Evolutionary conservation across 2,329 filamentous ascomycete genomes (phyloP).

Genomic region (Aureobasidium namibiae): DNA sequence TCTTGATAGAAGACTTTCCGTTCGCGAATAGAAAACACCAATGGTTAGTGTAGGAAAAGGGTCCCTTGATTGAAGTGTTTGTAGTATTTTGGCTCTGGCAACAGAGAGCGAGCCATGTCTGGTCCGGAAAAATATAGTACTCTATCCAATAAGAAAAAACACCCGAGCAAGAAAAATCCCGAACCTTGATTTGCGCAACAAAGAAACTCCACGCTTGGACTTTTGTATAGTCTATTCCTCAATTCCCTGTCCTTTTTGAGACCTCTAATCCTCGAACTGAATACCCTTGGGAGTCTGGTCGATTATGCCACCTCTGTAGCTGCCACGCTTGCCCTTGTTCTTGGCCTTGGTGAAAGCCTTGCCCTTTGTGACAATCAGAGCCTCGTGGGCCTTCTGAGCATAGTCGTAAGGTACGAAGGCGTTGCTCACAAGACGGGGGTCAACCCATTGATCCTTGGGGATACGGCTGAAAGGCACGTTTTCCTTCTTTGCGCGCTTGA

Average conservation of each 20-base stretch:
- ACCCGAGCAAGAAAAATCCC: background rate
- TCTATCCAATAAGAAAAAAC: background rate
- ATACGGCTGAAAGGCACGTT: conserved; percentile 72
- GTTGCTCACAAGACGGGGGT: conserved; percentile 66
- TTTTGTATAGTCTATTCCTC: background rate
- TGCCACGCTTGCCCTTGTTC: conserved; percentile 72
- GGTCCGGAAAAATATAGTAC: background rate
- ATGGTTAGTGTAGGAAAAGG: background rate
- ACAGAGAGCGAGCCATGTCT: background rate
- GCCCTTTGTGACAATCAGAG: conserved; percentile 82
- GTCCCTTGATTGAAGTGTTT: background rate
- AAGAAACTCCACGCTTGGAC: conserved; percentile 6
- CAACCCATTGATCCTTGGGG: conserved; percentile 58
- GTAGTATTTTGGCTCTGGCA: background rate
- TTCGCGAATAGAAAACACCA: background rate
- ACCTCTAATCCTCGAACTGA: conserved; percentile 82
- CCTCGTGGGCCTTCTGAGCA: conserved; percentile 77
- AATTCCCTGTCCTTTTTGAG: background rate
- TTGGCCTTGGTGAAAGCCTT: conserved; percentile 99
- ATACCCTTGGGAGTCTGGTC: conserved; percentile 79
- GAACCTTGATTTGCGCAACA: background rate
- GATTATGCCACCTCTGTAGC: conserved; percentile 81
- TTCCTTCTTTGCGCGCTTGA: conserved; percentile 41
- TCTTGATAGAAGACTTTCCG: background rate
- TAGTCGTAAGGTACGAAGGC: conserved; percentile 78